phyloP scores from a whole-genome alignment of 345 rosid genomes.

The Eucalyptus cloeziana region DNA sequence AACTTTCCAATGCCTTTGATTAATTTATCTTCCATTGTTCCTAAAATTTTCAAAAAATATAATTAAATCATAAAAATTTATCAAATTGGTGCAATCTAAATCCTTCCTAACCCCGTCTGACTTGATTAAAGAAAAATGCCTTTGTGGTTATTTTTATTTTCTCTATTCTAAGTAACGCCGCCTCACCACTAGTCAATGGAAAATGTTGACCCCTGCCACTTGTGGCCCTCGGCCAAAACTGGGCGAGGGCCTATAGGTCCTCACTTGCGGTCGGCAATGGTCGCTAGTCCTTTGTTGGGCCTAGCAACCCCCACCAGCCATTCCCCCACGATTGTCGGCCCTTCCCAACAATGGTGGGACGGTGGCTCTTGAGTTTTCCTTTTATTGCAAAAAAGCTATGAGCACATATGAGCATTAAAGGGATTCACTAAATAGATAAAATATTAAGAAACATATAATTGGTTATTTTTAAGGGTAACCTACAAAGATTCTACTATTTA shows the following conservation, averaged over 20 bases:
- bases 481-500: no score
- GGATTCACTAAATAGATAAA: no score
- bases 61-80: no score
- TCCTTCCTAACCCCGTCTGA: rapidly evolving
- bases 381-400: no score
- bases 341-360: no score
- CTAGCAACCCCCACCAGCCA: rapidly evolving
- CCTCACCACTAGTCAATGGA: rapidly evolving
- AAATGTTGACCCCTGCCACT: rapidly evolving
- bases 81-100: rapidly evolving
- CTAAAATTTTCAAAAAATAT: rapidly evolving
- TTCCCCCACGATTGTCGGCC: no score
- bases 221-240: rapidly evolving
- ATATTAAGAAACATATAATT: no score
- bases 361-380: no score
- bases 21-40: not conserved
- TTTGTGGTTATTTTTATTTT: not conserved
- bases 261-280: rapidly evolving
- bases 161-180: rapidly evolving
- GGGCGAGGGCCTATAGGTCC: rapidly evolving
- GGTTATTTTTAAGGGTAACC: no score
- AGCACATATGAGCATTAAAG: no score
- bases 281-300: rapidly evolving
- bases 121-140: no score
- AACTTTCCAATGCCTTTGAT: not conserved